Base-by-base conservation (phyloP, 495 filamentous ascomycete species). In the Penicillium ochrochloron region DNA sequence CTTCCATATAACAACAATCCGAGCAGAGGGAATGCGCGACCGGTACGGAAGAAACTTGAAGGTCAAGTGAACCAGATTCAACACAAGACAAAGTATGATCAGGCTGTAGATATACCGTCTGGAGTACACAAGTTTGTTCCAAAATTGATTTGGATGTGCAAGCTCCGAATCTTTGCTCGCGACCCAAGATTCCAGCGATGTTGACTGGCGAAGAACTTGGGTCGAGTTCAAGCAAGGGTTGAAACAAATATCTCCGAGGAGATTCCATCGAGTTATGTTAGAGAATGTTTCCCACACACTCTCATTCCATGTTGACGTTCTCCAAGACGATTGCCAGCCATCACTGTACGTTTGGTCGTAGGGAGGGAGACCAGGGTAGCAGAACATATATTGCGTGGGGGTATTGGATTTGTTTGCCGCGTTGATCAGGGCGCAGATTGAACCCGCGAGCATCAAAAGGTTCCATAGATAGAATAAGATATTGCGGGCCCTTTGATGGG, bases 181-280 rank as follows among this genome's bases (percentile, higher is more conserved):
- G 3, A 63, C 63, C 44, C 44, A 50, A 5, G 70, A 65, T 37
- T 72, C 41, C 39, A 77, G 61, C 0, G 64, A 58, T 0, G 44
- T 63, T 21, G 44, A 39, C 46, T 73, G 64, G 21, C 75, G 70
- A 10, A 77, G 60, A 10, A 70, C 65, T 44, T 77, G 74, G 17
- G 34, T 73, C 4, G 75, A 67, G 46, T 77, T 77, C 57, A 76
- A 75, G 44, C 75, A 77, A 1, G 75, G 73, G 46, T 76, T 72
- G 52, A 61, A 77, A 61, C 75, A 77, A 15, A 75, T 63, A 25
- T 71, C 68, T 15, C 64, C 66, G 0, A 77, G 39, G 6, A 66
- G 59, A 7, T 61, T 57, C 66, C 70, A 75, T 17, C n/a, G 46
- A 5, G 70, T 59, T 0, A 57, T 44, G 19, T 77, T 72, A 0